Conservation (phyloP, 75 land plant genomes). For the Picea glauca region DNA sequence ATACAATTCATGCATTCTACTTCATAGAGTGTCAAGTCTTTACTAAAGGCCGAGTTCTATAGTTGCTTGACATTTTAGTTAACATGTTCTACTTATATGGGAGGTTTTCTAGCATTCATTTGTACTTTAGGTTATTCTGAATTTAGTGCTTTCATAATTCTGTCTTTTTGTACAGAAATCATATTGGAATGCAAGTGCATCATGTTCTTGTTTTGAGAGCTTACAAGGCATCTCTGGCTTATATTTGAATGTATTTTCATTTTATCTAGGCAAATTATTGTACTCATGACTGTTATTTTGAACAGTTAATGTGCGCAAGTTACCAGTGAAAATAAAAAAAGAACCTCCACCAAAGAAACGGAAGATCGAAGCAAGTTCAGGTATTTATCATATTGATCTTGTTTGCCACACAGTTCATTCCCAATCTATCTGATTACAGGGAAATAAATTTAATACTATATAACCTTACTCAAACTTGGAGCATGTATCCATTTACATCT, state of each 20-base stretch:
- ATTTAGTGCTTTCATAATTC: not conserved
- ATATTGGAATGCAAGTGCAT: not conserved
- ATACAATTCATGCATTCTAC: not conserved
- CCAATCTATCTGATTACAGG: constrained; percentile 1
- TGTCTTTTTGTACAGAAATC: not conserved
- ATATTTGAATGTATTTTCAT: not conserved
- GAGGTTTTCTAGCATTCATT: not conserved
- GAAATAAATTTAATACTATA: not conserved
- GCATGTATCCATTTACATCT: not conserved
- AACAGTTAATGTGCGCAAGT: constrained; percentile 64
- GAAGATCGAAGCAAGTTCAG: constrained; percentile 57
- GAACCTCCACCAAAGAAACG: constrained; percentile 64
- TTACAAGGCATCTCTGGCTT: not conserved
- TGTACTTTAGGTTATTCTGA: not conserved
- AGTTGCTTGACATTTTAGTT: not conserved
- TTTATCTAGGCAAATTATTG: not conserved
- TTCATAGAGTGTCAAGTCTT: not conserved
- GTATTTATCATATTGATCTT: constrained; percentile 21
- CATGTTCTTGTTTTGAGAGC: not conserved
- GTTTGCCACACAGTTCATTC: not conserved
- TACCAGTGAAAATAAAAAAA: constrained; percentile 48
- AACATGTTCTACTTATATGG: not conserved
- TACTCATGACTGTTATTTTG: not conserved
- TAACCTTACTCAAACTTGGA: not conserved
- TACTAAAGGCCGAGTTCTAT: not conserved